Evolutionary conservation across 345 rosid genomes (phyloP), one percentile per base, ranked within the genome.

Genomic region (Pistacia vera): DNA sequence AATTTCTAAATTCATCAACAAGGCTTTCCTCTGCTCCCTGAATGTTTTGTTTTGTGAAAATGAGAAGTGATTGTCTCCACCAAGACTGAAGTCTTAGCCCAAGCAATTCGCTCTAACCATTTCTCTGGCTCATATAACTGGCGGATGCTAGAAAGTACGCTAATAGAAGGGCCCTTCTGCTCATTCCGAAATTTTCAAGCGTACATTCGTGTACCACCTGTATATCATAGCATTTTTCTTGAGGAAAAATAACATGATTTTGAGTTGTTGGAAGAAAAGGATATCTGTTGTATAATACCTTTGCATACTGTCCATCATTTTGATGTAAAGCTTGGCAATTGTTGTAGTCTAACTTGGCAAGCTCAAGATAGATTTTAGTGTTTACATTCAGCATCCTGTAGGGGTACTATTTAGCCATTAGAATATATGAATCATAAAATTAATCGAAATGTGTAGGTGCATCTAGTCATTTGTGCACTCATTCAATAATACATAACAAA

Each of bases 291-390:
- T 35, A 16, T 6, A 51, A 76, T 92, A 96, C 99, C 83, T 89
- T 74, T 84, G 97, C 76, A 97, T 79, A 58, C 63, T 73, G 73
- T 75, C 97, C 93, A 94, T 97, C 99, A 36, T 75, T 78, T 20
- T 73, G 87, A 72, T 94, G 97, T 66, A 87, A 44, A 60, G 90
- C 89, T 84, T 96, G 98, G 85, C 98, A 94, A n/a, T 71, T 80
- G 87, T 89, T 92, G 92, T 81, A 97, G 78, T 94, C 99, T 54
- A 87, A 83, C 76, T 88, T 94, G 56, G 99, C 98, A 11, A 97
- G 84, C 74, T 97, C 86, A 35, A 97, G 88, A 73, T 90, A 92
- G 48, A 65, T 79, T 63, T 91, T 82, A 56, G 90, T 97, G 88
- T 88, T 97, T 41, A 97, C 95, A n/a, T 75, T 65, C 8, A 85